phyloP scores from a whole-genome alignment of 139 green algal genomes.

The Haematococcus lacustris region DNA sequence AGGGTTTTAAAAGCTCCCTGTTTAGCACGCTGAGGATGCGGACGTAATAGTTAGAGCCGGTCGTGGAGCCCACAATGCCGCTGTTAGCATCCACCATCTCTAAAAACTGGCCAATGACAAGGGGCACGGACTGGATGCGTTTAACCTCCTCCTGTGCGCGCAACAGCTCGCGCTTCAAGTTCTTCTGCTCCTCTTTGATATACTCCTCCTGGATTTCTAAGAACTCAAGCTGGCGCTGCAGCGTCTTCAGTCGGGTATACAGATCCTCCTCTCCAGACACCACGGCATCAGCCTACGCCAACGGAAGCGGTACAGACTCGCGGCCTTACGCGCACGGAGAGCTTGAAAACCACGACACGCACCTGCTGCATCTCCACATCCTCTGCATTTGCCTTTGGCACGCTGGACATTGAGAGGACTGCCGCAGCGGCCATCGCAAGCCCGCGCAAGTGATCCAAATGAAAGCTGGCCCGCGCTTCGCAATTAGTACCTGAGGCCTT shows the following conservation, averaged over 20 bases:
- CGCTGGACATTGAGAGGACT: too few relatives aligned
- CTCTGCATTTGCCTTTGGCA: too few relatives aligned
- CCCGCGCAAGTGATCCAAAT: too few relatives aligned
- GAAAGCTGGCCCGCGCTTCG: too few relatives aligned
- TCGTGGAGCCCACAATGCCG: constrained; percentile 97
- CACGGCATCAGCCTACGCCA: constrained; percentile 15
- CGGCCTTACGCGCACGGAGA: too few relatives aligned
- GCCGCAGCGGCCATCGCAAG: too few relatives aligned
- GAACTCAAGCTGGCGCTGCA: constrained; percentile 95
- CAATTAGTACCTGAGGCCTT: too few relatives aligned
- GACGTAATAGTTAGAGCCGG: constrained; percentile 83
- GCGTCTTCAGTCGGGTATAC: constrained; percentile 83
- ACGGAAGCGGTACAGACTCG: too few relatives aligned
- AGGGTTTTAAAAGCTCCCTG: constrained; percentile 94
- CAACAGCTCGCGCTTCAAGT: constrained; percentile 96
- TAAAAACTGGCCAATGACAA: constrained; percentile 99
- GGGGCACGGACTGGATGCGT: constrained; percentile 92
- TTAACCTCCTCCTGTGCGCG: constrained; percentile 97
- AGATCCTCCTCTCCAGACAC: constrained; percentile 53
- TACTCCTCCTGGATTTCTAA: constrained; percentile 99
- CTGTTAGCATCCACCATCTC: constrained; percentile 96
- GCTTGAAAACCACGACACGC: too few relatives aligned
- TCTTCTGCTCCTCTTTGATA: constrained; percentile 98
- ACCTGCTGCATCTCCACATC: too few relatives aligned
- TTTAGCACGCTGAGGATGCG: constrained; percentile 95